Conservation (phyloP, 1,284 basidiomycete genomes). For the Exobasidium cylindrosporum region DNA sequence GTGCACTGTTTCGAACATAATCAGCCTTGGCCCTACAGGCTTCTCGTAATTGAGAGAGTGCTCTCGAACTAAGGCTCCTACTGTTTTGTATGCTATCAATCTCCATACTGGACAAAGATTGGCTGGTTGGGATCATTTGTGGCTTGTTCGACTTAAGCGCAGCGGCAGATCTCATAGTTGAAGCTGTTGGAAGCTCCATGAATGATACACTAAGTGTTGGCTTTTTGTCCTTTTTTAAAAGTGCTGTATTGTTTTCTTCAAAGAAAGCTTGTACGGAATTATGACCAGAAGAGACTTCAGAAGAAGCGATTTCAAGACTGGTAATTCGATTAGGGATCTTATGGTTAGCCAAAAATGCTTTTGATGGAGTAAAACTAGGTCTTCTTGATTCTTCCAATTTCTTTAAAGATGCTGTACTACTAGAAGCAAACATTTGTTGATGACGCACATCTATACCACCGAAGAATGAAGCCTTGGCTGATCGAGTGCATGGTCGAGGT, state of each 20-base stretch:
- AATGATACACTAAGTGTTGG: neutral
- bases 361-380: neutral
- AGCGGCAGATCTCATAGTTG: too few relatives aligned
- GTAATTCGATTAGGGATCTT: neutral
- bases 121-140: neutral
- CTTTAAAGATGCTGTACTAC: neutral
- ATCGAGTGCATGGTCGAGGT: neutral
- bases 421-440: neutral
- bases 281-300: neutral
- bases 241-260: neutral
- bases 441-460: neutral
- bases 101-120: constrained; percentile 5
- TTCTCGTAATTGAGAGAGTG: constrained; percentile 6
- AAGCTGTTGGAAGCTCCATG: neutral
- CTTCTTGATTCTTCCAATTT: neutral
- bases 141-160: too few relatives aligned
- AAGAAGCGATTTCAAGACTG: neutral
- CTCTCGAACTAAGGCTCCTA: neutral
- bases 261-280: neutral
- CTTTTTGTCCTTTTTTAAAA: neutral
- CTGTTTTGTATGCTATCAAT: neutral
- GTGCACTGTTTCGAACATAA: neutral
- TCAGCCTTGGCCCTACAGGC: constrained; percentile 7
- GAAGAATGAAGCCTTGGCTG: neutral
- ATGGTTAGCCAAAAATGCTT: too few relatives aligned